Evolutionary conservation across 2,329 filamentous ascomycete species (phyloP), one percentile per base, ranked within the genome.

Genomic region (Cladosporium sp.): DNA sequence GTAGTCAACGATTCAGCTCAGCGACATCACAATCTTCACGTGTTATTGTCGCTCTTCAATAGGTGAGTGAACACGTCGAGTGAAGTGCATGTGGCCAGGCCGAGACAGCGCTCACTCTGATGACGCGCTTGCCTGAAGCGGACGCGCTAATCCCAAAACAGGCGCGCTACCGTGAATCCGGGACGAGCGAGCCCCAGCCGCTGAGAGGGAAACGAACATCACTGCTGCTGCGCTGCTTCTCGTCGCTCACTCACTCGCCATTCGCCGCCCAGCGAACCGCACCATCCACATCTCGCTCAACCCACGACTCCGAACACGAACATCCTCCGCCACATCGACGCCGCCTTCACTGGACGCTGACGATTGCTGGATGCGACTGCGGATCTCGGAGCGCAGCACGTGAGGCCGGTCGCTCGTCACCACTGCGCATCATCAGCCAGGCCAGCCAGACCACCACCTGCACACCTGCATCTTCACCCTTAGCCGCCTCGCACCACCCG

Each of bases 291-390:
- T 46, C 39, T 46, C 39, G 39, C 39, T 46, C 39, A 57, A 57
- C 54, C 30, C 32, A 36, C 28, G 54, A 32, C 32, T 34, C 18
- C 30, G 48, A 7, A 46, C 49, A 56, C 28, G 32, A 30, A 14
- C 49, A 28, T 28, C 36, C 34, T 14, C 43, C 60, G 34, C 39
- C 49, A 61, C 28, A 63, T 63, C 60, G 60, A 54, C 60, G 60
- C 49, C 60, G 60, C 60, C 60, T 63, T 63, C 60, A 54, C 60
- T 63, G 60, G 60, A 63, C 60, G 60, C 32, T 51, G 60, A 54
- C 60, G 60, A 56, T 56, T 56, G 48, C 49, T 56, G 60, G 34
- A 63, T 63, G 60, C 48, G 30, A 53, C 34, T 23, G 60, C 49
- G 49, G 49, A 18, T 30, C 26, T 36, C 30, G 49, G 21, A 56